Base-by-base conservation (phyloP, 2,329 filamentous ascomycete genomes). In the Berkeleyomyces basicola region DNA sequence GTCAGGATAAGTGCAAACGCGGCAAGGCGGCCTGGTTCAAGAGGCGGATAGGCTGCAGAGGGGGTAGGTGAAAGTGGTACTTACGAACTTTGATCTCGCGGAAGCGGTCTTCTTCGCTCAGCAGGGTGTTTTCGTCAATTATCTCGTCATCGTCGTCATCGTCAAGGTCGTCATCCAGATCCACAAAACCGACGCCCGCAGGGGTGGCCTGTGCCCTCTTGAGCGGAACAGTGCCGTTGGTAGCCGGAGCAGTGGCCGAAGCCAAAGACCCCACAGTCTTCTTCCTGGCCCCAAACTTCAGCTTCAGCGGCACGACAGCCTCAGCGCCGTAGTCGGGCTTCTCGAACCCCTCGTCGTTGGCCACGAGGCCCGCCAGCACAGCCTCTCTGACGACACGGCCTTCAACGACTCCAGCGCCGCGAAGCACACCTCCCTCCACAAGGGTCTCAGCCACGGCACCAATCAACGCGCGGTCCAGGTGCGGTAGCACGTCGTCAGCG, bases 71-170 rank as follows among this genome's bases (percentile, higher is more conserved):
- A 6, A 49, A 36, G 40, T 23, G 40, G 61, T 63, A 83, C 87
- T 74, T 78, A 96, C 91, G 90, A 68, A 90, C 85, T 67, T 86
- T 82, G 62, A 95, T 81, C 31, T 88, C 87, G 68, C 84, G 80
- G 67, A 83, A 83, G 68, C 93, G 78, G 70, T 99, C 92, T 66
- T 90, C 88, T 69, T 91, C 90, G 2, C 86, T 89, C 68, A 99
- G 77, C 40, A 99, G 78, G 7, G 84, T 85, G 69, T 96, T 87
- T 72, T 97, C 93, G 70, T 97, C 90, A 67, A 99, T 93, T 61
- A 95, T 75, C 62, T 95, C 91, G 67, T 95, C 90, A 68, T 90
- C 87, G 55, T 80, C 81, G 62, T 81, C 76, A 51, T 78, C 79
- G 65, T 81, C 80, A 61, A 81, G 70, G 70, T 76, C 64, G 63